A percentile compares a stretch with the other conserved stretches of the same genome.
Conservation (phyloP, 192 early-diverging fungal species). For the Podila clonocystis region DNA sequence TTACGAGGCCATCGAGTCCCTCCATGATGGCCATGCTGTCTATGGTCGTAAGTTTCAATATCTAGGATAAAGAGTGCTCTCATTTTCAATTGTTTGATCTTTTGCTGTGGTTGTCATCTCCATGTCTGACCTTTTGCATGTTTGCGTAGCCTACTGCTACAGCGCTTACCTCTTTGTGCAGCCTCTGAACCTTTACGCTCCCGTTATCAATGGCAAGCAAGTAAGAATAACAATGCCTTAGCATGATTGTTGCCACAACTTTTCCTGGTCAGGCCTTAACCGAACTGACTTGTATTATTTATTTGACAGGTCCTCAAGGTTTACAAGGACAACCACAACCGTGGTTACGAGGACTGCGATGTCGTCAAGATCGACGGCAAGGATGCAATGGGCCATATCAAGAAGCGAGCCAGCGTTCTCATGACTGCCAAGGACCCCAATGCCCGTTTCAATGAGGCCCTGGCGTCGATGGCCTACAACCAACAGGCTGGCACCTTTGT, state of each 20-base stretch:
- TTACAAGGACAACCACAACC: not conserved
- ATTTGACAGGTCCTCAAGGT: conserved; percentile 1
- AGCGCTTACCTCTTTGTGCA: no score
- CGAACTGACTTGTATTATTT: not conserved
- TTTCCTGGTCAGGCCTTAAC: no score
- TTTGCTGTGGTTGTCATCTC: no score
- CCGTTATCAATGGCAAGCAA: no score
- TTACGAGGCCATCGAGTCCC: not conserved
- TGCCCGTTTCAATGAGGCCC: not conserved
- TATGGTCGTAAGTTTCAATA: not conserved
- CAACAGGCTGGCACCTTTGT: not conserved
- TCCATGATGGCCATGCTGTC: not conserved
- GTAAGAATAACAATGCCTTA: no score
- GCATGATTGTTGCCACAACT: no score
- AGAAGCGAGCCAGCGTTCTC: not conserved
- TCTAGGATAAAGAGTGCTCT: no score
- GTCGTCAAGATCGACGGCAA: conserved; percentile 10
- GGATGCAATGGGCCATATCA: conserved; percentile 6
- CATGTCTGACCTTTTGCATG: no score
- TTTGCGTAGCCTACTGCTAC: no score
- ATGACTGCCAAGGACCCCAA: not conserved
- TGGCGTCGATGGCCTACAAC: not conserved
- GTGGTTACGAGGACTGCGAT: conserved; percentile 5
- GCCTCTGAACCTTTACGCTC: no score
- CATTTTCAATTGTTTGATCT: no score